A percentile compares a stretch with the other conserved stretches of the same genome.
Conservation (phyloP, 345 rosid species). For the Salix viminalis region DNA sequence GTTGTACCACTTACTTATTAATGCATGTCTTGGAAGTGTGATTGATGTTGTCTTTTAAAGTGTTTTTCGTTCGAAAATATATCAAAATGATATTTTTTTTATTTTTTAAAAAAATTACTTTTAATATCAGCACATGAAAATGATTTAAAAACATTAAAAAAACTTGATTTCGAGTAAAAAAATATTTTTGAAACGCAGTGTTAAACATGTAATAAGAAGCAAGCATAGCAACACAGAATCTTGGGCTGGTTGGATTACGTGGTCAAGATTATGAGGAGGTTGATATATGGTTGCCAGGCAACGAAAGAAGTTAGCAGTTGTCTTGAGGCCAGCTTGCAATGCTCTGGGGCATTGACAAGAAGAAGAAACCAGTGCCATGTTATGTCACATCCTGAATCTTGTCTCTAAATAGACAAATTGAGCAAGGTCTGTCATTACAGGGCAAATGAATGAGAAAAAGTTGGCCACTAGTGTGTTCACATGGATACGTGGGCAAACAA, state of each 20-base stretch:
- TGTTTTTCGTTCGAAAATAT: fast-evolving
- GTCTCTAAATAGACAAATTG: no score
- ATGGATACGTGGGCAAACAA: not conserved
- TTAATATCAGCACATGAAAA: no score
- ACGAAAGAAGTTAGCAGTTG: not conserved
- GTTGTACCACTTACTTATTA: not conserved
- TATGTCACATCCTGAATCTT: not conserved
- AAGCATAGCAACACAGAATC: no score
- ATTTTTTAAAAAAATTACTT: no score
- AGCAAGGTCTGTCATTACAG: not conserved
- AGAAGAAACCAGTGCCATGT: not conserved
- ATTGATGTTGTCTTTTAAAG: no score
- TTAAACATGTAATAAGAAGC: no score
- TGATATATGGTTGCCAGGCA: not conserved
- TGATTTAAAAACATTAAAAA: no score
- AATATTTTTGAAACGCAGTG: no score
- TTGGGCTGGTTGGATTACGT: not conserved
- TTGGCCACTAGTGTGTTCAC: not conserved
- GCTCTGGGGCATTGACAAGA: not conserved
- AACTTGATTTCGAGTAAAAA: no score
- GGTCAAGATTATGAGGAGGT: not conserved
- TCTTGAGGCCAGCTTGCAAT: not conserved
- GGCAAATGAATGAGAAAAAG: not conserved
- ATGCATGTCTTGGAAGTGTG: no score
- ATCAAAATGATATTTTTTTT: no score